Base-by-base conservation (phyloP, 2,329 filamentous ascomycete genomes). In the Aspergillus sp. region DNA sequence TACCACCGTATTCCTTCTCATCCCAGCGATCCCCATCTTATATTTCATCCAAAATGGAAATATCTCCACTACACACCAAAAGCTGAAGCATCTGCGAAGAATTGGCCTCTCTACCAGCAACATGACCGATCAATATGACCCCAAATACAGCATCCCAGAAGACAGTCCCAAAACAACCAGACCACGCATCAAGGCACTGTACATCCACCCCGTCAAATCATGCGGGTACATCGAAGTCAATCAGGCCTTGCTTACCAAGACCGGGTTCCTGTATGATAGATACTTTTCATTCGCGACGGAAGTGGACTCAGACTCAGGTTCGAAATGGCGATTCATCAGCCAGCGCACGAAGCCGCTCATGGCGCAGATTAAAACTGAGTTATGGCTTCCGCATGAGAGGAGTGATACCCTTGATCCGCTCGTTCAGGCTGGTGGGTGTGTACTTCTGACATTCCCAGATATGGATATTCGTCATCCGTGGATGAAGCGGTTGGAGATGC, bases 261-360 rank as follows among this genome's bases (percentile, higher is more conserved):
- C 45, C 7, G 53, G 53, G 6, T 53, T 56, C 32, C 43, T 48
- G 33, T 56, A 50, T 26, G 53, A 56, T 37, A 37, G 53, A 41
- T 56, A 48, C 32, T 56, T 56, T 19, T 46, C 46, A 5, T 28
- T 56, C 5, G 53, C 53, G 12, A 44, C 48, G 5, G 53, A 54
- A 10, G 30, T 3, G 1, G 30, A 19, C 26, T 26, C 27, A 6
- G 39, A 44, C 10, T 28, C 34, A 2, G 26, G 13, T 26, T 37
- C 39, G 5, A 46, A 47, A 33, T 57, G 54, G 54, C 48, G 50
- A n/a, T 54, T 56, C 7, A 53, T 57, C 45, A 54, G 53, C 35
- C 54, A 57, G 40, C 53, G 54, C 13, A 56, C 54, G 2, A 56
- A 56, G 30, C 54, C 54, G 5, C 27, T 29, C 8, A 57, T 57